Conservation (phyloP, 1,139 yeast genomes). For the Debaryomyces coudertii region DNA sequence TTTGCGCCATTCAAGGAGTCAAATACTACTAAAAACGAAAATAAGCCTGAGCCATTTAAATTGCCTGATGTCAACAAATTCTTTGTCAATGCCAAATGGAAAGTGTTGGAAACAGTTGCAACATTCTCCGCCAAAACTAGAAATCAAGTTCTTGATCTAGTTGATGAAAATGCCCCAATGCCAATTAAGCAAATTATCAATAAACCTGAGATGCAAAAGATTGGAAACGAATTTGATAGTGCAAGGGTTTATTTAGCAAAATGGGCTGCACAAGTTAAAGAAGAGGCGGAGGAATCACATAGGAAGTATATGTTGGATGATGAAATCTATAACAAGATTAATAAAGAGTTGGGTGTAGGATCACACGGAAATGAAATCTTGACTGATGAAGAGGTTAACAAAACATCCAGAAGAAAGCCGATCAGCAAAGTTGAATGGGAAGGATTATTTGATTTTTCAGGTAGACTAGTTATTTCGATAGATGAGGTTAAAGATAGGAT, state of each 20-base stretch:
- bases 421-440: constrained; percentile 79
- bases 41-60: constrained; percentile 26
- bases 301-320: constrained; percentile 61
- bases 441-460: constrained; percentile 77
- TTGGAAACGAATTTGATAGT: constrained; percentile 90
- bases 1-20: constrained; percentile 63
- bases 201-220: constrained; percentile 76
- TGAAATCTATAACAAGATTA: constrained; percentile 59
- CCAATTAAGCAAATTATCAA: constrained; percentile 64
- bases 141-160: constrained; percentile 57
- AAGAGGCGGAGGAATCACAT: constrained; percentile 82
- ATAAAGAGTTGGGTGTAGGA: constrained; percentile 77
- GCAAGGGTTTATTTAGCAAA: constrained; percentile 91
- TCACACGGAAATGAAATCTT: constrained; percentile 48
- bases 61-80: constrained; percentile 49
- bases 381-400: constrained; percentile 61
- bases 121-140: constrained; percentile 73
- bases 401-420: constrained; percentile 66
- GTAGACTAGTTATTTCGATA: constrained; percentile 71
- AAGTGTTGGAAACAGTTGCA: constrained; percentile 81
- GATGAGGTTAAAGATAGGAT: constrained; percentile 78
- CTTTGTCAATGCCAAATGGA: constrained; percentile 80
- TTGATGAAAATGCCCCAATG: constrained; percentile 68
- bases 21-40: constrained; percentile 22
- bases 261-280: constrained; percentile 96